Base-by-base conservation (phyloP, 768 basidiomycete species). In the Tulasnella sp. region DNA sequence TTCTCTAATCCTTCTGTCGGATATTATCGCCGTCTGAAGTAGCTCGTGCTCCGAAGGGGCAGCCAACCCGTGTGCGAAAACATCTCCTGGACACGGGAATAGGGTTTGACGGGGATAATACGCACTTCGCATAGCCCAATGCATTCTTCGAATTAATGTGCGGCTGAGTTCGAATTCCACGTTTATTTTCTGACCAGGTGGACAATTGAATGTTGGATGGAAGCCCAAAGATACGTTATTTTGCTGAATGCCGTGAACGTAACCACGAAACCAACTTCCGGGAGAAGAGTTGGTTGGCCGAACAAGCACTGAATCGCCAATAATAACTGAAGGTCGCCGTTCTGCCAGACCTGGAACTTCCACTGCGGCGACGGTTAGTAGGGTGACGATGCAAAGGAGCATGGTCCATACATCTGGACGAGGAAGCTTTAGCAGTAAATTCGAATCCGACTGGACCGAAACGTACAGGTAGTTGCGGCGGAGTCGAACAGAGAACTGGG, bases 111-210 rank as follows among this genome's bases (percentile, higher is more conserved):
- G 79, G 0, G 84, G 85, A 1, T 83, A 81, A 79, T 86, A 79
- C 89, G 88, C 40, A 18, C 40, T 78, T n/a, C 29, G 44, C 69
- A 74, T 81, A 0, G 88, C 88, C 77, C 89, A 86, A 79, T 90
- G 89, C 70, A 78, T 78, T 61, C 57, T 51, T n/a, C 72, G 48
- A 81, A 1, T 87, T 16, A 72, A 44, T 20, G 23, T 88, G 15
- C 89, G 87, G 78, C 90, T 90, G 70, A 90, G 83, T 57, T 87
- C 85, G 82, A 91, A 91, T 3, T 86, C 86, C 3, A 90, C 88
- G 77, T 88, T 86, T 82, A 87, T 88, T 73, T 83, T 85, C 61
- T 83, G 85, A 6, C 84, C 85, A 44, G 79, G 80, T 80, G 83
- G 84, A 37, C 82, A 77, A 29, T 79, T 74, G 82, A 90, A 90